Evolutionary conservation across 805 yeast species (phyloP).

Genomic region (Blastobotrys terrestris): DNA sequence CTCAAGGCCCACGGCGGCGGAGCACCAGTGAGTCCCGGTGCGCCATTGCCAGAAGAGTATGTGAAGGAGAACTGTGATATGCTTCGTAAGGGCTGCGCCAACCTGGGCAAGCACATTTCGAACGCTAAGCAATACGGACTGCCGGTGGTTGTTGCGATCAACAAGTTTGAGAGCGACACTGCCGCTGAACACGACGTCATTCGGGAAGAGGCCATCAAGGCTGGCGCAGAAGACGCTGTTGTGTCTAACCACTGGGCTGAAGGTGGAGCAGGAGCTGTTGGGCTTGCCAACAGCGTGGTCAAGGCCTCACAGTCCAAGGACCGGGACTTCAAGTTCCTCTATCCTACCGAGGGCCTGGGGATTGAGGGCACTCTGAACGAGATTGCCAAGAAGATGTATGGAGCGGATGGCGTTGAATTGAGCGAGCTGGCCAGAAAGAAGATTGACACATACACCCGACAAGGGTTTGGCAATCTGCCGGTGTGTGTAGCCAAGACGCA

Average conservation of each 20-base stretch:
- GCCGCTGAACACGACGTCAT: conserved; percentile 73
- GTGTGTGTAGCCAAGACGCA: conserved; percentile 97
- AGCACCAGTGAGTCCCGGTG: conserved; percentile 93
- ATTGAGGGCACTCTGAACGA: conserved; percentile 75
- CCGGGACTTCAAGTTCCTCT: conserved; percentile 57
- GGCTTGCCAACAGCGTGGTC: conserved; percentile 76
- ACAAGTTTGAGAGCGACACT: conserved; percentile 78
- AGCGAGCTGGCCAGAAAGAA: conserved; percentile 76
- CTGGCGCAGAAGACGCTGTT: conserved; percentile 91
- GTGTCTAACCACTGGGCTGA: conserved; percentile 91
- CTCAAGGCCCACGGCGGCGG: conserved; percentile 97
- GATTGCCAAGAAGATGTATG: conserved; percentile 87
- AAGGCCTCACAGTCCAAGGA: conserved; percentile 52
- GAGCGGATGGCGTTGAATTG: conserved; percentile 80
- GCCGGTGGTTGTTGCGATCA: conserved; percentile 93
- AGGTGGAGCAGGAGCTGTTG: conserved; percentile 88
- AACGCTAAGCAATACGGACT: conserved; percentile 82
- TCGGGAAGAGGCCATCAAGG: conserved; percentile 68
- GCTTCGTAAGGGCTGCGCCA: conserved; percentile 74
- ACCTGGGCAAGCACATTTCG: conserved; percentile 82
- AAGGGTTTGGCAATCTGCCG: conserved; percentile 88
- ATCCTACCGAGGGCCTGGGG: conserved; percentile 53
- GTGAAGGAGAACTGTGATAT: conserved; percentile 74
- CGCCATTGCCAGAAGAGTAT: conserved; percentile 77
- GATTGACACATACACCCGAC: conserved; percentile 73